These are phyloP conservation scores for Pseudopithomyces chartarum DNA, from an alignment of 2,329 filamentous ascomycete genomes.

Conservation along the genomic window DNA sequence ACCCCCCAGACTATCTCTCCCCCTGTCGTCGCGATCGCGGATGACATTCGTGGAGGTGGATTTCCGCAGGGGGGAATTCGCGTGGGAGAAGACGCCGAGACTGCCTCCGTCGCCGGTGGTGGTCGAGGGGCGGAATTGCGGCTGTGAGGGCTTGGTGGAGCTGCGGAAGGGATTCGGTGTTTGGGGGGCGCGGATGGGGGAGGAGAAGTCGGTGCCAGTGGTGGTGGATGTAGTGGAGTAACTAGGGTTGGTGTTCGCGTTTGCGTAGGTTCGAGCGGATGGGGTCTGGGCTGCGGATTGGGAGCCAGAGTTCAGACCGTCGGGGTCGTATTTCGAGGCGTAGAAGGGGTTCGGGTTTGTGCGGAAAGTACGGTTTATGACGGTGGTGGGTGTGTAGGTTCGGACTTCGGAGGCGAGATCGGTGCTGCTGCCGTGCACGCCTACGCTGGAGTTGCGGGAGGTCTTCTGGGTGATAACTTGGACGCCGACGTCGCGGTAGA, in stretches of 20 bases:
- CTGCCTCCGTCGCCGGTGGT: constrained; percentile 70
- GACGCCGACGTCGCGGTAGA: constrained; percentile 77
- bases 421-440: constrained; percentile 48
- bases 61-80: constrained; percentile 83
- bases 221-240: constrained; percentile 46
- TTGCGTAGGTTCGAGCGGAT: constrained; percentile 21
- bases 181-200: constrained; percentile 51
- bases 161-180: constrained; percentile 57
- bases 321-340: constrained; percentile 71
- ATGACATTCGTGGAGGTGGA: constrained; percentile 64
- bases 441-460: constrained; percentile 42
- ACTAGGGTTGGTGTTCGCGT: constrained; percentile 32
- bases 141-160: constrained; percentile 51
- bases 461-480: constrained; percentile 63
- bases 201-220: constrained; percentile 50
- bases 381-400: constrained; percentile 64
- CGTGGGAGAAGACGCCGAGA: constrained; percentile 79
- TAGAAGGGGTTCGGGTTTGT: constrained; percentile 86
- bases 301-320: constrained; percentile 48
- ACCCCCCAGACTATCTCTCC: constrained; percentile 25
- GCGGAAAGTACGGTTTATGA: constrained; percentile 76
- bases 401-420: constrained; percentile 59
- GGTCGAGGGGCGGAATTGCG: constrained; percentile 55
- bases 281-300: constrained; percentile 31
- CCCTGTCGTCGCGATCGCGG: constrained; percentile 37